phyloP scores from a whole-genome alignment of 306 rosid species.

The Corylus avellana region DNA sequence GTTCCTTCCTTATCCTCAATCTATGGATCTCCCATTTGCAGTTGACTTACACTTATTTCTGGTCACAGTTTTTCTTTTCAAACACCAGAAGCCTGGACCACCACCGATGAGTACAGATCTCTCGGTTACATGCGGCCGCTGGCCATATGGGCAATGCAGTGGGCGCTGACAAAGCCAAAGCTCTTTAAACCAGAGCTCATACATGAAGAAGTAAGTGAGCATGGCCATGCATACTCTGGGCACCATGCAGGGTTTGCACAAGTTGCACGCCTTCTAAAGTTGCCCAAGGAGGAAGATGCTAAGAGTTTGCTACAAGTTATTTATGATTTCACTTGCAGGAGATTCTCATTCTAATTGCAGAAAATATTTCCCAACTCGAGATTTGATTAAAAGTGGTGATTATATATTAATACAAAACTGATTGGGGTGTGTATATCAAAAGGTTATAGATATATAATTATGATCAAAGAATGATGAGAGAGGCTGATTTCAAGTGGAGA shows the following conservation, averaged over 20 bases:
- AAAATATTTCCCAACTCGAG: not conserved
- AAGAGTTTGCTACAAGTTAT: slow-evolving; percentile 57
- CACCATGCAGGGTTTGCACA: slow-evolving; percentile 59
- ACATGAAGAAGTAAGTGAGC: slow-evolving; percentile 42
- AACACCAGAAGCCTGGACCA: slow-evolving; percentile 96
- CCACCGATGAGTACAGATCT: slow-evolving; percentile 64
- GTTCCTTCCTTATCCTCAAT: too few relatives aligned
- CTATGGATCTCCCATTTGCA: not conserved
- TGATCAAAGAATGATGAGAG: too few relatives aligned
- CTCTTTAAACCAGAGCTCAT: slow-evolving; percentile 29
- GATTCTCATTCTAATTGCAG: slow-evolving; percentile 11
- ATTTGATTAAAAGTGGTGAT: not conserved
- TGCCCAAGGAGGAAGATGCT: slow-evolving; percentile 50
- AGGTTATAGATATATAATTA: not conserved
- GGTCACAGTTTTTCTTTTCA: slow-evolving; percentile 80
- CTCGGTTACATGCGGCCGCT: slow-evolving; percentile 89
- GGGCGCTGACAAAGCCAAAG: slow-evolving; percentile 70
- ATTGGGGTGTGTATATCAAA: not conserved
- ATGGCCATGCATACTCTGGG: slow-evolving; percentile 37
- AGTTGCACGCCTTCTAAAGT: slow-evolving; percentile 74
- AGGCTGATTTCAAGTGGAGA: too few relatives aligned
- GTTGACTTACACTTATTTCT: slow-evolving; percentile 28
- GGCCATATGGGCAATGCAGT: slow-evolving; percentile 98
- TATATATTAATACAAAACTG: not conserved
- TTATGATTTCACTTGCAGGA: slow-evolving; percentile 76